Conservation (phyloP, 495 filamentous ascomycete genomes). For the Polyplosphaeria fusca region DNA sequence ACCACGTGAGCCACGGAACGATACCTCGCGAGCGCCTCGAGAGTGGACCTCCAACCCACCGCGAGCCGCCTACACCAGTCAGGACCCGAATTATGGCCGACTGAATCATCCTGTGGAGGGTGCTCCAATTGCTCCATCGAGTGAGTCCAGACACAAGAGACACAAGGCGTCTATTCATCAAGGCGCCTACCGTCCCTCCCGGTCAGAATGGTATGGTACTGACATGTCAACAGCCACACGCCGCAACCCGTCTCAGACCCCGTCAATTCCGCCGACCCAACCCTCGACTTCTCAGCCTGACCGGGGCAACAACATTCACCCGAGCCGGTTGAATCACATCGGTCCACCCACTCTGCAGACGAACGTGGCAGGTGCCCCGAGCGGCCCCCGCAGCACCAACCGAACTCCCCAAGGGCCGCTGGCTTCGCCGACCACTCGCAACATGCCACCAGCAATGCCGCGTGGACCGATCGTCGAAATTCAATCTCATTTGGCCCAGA, state of each 20-base stretch:
- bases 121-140: conserved; percentile 70
- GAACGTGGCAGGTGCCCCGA: conserved; percentile 20
- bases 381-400: conserved; percentile 25
- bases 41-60: conserved; percentile 33
- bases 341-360: conserved; percentile 28
- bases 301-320: conserved; percentile 35
- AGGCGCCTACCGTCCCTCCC: not conserved
- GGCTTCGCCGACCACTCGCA: conserved; percentile 21
- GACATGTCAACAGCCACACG: no score
- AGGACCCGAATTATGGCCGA: conserved; percentile 45
- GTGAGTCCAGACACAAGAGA: conserved; percentile 26
- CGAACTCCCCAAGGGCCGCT: conserved; percentile 17
- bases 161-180: conserved; percentile 11
- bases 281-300: conserved; percentile 15
- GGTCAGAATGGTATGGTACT: conserved; percentile 1
- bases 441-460: conserved; percentile 26
- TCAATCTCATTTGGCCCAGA: conserved; percentile 14
- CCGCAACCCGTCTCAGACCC: conserved; percentile 13
- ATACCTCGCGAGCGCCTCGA: conserved; percentile 16
- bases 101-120: conserved; percentile 52
- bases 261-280: conserved; percentile 28
- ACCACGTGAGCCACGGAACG: conserved; percentile 32
- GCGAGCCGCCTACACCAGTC: conserved; percentile 17
- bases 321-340: conserved; percentile 35
- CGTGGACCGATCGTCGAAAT: conserved; percentile 10